Percentiles rank a stretch among this genome's conserved stretches.
phyloP scores from a whole-genome alignment of 2,329 filamentous ascomycete species.

The Ceratocystis ficicola region DNA sequence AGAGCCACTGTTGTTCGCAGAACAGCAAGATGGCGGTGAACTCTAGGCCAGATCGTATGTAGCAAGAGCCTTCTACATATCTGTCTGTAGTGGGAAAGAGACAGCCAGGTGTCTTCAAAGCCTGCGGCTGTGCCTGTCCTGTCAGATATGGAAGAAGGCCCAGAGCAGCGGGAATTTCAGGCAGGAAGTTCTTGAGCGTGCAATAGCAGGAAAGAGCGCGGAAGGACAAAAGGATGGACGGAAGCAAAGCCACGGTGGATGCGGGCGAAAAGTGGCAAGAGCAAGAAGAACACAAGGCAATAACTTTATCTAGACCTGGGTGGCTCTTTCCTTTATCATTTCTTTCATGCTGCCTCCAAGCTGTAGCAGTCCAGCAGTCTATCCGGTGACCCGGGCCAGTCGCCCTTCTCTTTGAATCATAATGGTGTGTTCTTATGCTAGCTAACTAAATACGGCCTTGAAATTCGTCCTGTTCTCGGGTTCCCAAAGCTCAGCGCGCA shows the following conservation, averaged over 20 bases:
- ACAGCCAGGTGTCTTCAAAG: not conserved
- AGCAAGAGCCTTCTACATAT: not conserved
- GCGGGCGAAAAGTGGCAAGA: not conserved
- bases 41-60: not conserved
- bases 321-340: not conserved
- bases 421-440: not conserved
- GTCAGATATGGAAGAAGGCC: not conserved
- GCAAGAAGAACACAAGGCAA: not conserved
- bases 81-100: not conserved
- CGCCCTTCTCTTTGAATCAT: not conserved
- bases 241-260: not conserved
- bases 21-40: constrained; percentile 6
- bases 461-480: not conserved
- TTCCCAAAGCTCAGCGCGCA: not conserved
- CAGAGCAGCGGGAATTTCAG: not conserved
- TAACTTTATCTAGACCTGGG: not conserved
- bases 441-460: not conserved
- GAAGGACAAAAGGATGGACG: not conserved
- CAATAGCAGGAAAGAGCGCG: not conserved
- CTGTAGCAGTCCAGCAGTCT: not conserved
- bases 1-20: not conserved
- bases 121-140: not conserved
- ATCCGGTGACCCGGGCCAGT: not conserved
- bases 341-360: not conserved
- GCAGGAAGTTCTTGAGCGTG: not conserved